Conservation (phyloP, 1,139 yeast genomes). For the Yamadazyma spencermartinsiae region DNA sequence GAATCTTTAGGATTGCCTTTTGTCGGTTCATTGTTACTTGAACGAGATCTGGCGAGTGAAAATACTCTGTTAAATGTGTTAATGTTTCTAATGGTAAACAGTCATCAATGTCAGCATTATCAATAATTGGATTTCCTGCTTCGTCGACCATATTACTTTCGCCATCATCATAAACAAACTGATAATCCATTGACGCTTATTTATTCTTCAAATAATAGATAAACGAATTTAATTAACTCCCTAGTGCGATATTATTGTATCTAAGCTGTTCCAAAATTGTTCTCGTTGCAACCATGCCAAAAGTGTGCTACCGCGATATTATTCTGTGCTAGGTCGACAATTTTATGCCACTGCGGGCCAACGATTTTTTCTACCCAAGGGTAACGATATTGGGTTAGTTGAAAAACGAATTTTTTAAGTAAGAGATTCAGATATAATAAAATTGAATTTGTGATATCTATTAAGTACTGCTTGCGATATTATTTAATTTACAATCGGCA, state of each 20-base stretch:
- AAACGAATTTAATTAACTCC: constrained; percentile 5
- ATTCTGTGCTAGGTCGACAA: constrained; percentile 1
- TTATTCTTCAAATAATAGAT: constrained; percentile 4
- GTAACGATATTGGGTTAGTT: constrained; percentile 2
- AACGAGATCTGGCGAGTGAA: constrained; percentile 4
- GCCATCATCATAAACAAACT: constrained; percentile 10
- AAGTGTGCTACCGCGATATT: constrained; percentile 2
- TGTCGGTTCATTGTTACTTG: constrained; percentile 1
- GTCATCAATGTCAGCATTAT: constrained; percentile 7
- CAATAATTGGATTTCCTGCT: constrained; percentile 7
- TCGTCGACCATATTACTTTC: constrained; percentile 7
- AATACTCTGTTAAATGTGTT: constrained; percentile 4
- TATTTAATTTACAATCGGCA: constrained; percentile 6
- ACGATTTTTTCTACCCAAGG: constrained; percentile 2
- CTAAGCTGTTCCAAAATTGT: constrained; percentile 1
- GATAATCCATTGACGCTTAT: constrained; percentile 8
- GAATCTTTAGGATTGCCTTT: constrained; percentile 5
- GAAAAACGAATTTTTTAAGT: constrained; percentile 2
- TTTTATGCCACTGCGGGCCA: constrained; percentile 2
- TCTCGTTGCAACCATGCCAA: constrained; percentile 1
- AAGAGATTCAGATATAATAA: constrained; percentile 5
- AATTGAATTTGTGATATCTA: constrained; percentile 2
- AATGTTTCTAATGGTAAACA: constrained; percentile 8
- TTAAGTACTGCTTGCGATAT: constrained; percentile 5
- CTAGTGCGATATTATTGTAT: constrained; percentile 5